These are phyloP conservation scores for Penicillium antarcticum DNA, from an alignment of 495 filamentous ascomycete genomes.

Conservation along the genomic window DNA sequence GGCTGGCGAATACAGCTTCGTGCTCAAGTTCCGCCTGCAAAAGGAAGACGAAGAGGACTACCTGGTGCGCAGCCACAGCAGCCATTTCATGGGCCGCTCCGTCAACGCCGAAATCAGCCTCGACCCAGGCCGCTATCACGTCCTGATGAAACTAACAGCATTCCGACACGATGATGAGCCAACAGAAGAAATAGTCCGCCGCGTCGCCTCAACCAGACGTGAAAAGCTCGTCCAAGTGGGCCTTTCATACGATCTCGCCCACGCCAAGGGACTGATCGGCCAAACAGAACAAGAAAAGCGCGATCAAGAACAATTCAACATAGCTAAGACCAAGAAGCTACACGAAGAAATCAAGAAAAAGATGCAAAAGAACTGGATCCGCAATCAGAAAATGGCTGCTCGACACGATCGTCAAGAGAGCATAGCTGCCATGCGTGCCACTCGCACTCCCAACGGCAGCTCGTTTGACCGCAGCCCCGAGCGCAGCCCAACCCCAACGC, in stretches of 20 bases:
- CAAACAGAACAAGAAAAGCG: conserved; percentile 65
- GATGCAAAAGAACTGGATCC: conserved; percentile 52
- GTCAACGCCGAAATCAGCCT: conserved; percentile 80
- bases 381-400: conserved; percentile 46
- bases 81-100: conserved; percentile 69
- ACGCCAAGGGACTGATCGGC: conserved; percentile 67
- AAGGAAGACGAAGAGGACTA: conserved; percentile 79
- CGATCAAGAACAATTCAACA: conserved; percentile 42
- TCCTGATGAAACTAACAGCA: conserved; percentile 78
- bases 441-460: conserved; percentile 3
- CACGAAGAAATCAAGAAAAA: conserved; percentile 38
- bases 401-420: conserved; percentile 39
- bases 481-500: conserved; percentile 3
- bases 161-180: conserved; percentile 49
- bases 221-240: conserved; percentile 84
- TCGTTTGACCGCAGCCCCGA: conserved; percentile 4
- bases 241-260: conserved; percentile 78
- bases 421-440: conserved; percentile 21
- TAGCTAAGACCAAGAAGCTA: conserved; percentile 38
- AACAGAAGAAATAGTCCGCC: conserved; percentile 66
- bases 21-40: conserved; percentile 77
- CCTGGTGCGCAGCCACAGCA: conserved; percentile 72
- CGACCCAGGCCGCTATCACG: conserved; percentile 75
- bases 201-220: conserved; percentile 57
- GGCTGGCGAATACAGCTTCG: conserved; percentile 75